phyloP scores from a whole-genome alignment of 106 monocot genomes.

The Posidonia australis region DNA sequence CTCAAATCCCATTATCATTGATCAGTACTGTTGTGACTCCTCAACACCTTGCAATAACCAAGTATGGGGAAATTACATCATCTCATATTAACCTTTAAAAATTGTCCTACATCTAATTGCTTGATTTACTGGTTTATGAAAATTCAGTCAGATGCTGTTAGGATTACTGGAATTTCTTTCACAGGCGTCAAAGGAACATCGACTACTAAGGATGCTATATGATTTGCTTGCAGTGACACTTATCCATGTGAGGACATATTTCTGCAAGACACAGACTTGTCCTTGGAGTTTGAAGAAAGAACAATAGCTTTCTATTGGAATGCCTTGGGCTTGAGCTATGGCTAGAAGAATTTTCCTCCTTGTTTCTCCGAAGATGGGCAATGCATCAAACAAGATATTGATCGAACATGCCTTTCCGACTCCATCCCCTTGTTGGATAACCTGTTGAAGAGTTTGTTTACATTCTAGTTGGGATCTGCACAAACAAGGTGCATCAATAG shows the following conservation, averaged over 20 bases:
- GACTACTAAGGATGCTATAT: constrained; percentile 34
- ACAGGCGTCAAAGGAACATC: constrained; percentile 54
- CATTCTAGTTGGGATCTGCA: neutral
- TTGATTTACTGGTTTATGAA: neutral
- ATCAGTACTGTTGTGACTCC: constrained; percentile 82
- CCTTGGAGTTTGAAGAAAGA: constrained; percentile 27
- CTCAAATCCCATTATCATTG: constrained; percentile 69
- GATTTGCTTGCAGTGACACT: constrained; percentile 56
- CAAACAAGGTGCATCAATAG: no score
- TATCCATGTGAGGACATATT: constrained; percentile 43
- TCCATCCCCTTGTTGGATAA: neutral
- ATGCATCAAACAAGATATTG: neutral
- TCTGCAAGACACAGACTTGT: constrained; percentile 40
- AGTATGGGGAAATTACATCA: constrained; percentile 11
- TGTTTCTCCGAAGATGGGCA: constrained; percentile 27
- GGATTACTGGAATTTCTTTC: constrained; percentile 39
- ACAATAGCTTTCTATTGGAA: constrained; percentile 45
- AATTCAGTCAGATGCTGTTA: constrained; percentile 65
- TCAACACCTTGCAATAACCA: constrained; percentile 40
- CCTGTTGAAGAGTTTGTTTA: neutral
- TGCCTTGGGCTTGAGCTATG: constrained; percentile 36
- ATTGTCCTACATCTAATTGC: neutral
- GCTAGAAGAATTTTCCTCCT: constrained; percentile 32
- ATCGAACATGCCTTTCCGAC: neutral
- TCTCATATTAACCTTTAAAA: neutral